These are phyloP conservation scores for Penicillium dipodomyicola DNA, from an alignment of 495 filamentous ascomycete species.

Conservation along the genomic window DNA sequence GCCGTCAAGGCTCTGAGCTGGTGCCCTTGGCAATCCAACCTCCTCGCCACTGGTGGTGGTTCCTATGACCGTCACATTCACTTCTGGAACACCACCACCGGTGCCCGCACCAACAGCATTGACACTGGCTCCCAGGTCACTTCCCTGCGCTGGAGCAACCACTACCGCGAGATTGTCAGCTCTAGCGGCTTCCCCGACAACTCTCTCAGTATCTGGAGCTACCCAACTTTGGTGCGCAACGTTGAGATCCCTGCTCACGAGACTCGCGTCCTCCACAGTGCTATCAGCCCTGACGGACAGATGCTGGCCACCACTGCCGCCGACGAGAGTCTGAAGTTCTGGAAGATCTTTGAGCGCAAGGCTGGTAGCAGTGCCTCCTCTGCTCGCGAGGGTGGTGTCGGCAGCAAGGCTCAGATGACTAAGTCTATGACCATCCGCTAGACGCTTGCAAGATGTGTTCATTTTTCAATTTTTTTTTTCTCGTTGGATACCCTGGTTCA, in stretches of 20 bases:
- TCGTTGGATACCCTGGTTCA: constrained; percentile 27
- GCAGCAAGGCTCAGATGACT: constrained; percentile 69
- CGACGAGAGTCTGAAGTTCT: constrained; percentile 98
- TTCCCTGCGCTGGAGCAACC: constrained; percentile 88
- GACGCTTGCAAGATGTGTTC: constrained; percentile 23
- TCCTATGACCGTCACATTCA: constrained; percentile 97
- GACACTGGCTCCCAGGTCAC: constrained; percentile 97
- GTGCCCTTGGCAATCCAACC: constrained; percentile 98
- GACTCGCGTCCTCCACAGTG: constrained; percentile 91
- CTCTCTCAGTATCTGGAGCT: constrained; percentile 97
- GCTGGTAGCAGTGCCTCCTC: constrained; percentile 61
- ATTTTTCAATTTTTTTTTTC: neutral
- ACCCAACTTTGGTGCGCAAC: constrained; percentile 92
- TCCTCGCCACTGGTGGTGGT: constrained; percentile 93
- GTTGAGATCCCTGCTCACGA: constrained; percentile 99
- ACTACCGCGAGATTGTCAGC: constrained; percentile 97
- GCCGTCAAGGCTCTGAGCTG: constrained; percentile 97
- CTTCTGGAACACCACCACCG: constrained; percentile 99
- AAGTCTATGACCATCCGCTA: constrained; percentile 99
- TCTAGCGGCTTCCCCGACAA: constrained; percentile 98
- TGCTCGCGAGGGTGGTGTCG: constrained; percentile 54
- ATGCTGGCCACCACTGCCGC: constrained; percentile 94
- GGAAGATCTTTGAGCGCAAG: constrained; percentile 99
- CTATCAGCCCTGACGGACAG: constrained; percentile 92
- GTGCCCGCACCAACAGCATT: constrained; percentile 96